Evolutionary conservation across 192 early-diverging fungal species (phyloP).

Genomic region (Coemansia sp.): DNA sequence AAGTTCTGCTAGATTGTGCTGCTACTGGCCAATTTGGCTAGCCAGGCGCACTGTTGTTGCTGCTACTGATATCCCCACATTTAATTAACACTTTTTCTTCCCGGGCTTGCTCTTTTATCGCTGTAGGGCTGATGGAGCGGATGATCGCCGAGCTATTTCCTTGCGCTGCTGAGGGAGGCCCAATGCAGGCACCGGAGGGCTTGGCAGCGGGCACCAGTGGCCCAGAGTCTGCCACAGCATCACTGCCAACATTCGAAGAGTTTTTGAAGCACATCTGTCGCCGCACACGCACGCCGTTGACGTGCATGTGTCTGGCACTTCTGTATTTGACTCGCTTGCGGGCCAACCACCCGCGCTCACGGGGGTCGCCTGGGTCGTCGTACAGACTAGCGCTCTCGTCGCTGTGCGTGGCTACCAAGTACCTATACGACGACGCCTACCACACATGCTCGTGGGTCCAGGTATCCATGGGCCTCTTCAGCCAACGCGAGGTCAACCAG

Average conservation of each 20-base stretch:
- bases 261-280: constrained; percentile 54
- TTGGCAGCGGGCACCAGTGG: constrained; percentile 7
- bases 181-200: background rate
- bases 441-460: constrained; percentile 67
- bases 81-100: background rate
- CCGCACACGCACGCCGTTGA: constrained; percentile 55
- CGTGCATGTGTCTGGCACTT: constrained; percentile 55
- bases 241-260: constrained; percentile 44
- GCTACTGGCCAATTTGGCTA: background rate
- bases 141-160: constrained; percentile 56
- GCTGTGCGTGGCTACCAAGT: constrained; percentile 67
- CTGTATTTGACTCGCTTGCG: constrained; percentile 57
- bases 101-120: background rate
- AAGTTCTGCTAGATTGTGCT: background rate
- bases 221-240: background rate
- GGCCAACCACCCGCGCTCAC: constrained; percentile 53
- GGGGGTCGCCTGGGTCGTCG: constrained; percentile 56
- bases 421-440: constrained; percentile 66
- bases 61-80: background rate
- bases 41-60: background rate
- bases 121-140: constrained; percentile 50
- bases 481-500: constrained; percentile 59
- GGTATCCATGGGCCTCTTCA: constrained; percentile 58
- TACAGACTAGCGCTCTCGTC: constrained; percentile 66
- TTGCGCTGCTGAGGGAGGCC: constrained; percentile 33